These are phyloP conservation scores for Trichoderma sp. DNA, from an alignment of 2,329 filamentous ascomycete genomes.

Conservation along the genomic window DNA sequence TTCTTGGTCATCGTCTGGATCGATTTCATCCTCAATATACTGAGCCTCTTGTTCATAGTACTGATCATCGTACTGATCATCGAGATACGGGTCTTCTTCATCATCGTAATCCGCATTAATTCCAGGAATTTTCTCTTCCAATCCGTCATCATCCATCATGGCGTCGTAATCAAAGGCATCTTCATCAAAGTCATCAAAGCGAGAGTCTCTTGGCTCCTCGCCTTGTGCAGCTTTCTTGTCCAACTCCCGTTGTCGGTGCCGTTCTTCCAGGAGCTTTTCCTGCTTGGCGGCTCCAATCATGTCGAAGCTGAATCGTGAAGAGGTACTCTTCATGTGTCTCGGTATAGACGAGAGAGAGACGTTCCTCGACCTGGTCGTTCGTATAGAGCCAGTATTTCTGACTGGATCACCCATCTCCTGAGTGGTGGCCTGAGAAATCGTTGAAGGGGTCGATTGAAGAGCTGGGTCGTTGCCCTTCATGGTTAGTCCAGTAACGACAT, in stretches of 20 bases:
- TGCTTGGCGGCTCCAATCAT: constrained; percentile 70
- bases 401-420: constrained; percentile 26
- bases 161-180: constrained; percentile 62
- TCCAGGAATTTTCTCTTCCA: constrained; percentile 68
- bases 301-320: constrained; percentile 80
- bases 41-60: constrained; percentile 29
- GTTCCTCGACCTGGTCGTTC: constrained; percentile 51
- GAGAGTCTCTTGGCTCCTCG: constrained; percentile 50
- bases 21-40: constrained; percentile 33
- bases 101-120: constrained; percentile 52
- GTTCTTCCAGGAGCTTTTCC: constrained; percentile 71
- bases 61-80: constrained; percentile 34
- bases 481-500: constrained; percentile 40
- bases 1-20: constrained; percentile 59
- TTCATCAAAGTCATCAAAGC: constrained; percentile 64
- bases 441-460: constrained; percentile 21
- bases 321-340: constrained; percentile 72
- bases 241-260: constrained; percentile 66
- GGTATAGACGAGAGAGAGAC: constrained; percentile 57
- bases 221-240: constrained; percentile 53
- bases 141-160: constrained; percentile 65
- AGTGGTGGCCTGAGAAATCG: constrained; percentile 28
- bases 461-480: constrained; percentile 39
- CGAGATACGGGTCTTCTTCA: constrained; percentile 41
- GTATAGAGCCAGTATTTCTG: constrained; percentile 29